Evolutionary conservation across 164 flowering plant genomes (phyloP), one percentile per base, ranked within the genome.

Genomic region (Stephania japonica): DNA sequence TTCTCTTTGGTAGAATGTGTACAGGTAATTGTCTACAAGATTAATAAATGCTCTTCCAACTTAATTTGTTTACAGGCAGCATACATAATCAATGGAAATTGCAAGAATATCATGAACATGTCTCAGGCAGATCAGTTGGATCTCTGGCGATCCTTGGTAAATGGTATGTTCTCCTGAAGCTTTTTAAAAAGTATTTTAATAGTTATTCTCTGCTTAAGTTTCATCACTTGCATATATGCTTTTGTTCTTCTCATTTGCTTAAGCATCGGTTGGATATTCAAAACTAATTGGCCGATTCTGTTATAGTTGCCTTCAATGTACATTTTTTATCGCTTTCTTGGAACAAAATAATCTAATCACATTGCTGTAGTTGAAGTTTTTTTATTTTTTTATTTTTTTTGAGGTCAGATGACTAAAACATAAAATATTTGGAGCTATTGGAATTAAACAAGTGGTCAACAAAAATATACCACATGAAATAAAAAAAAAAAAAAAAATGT

Each of bases 71-170:
- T 65, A 78, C 91, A 96, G 98, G 99, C 98, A 65, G 91, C 92
- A 53, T 92, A 91, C 81, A 88, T 96, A 75, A 85, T 91, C 43
- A 89, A 85, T 83, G 99, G 99, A 47, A 93, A 90, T 84, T 87
- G 95, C 94, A 96, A 93, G 85, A 92, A 88, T 84, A 80, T 93
- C 26, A 93, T 96, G 99, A 90, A 91, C 80, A 91, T 96, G 95
- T 93, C 99, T 26, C 98, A 96, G 72, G 67, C 90, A 75, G 98
- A 96, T 86, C 98, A 93, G 76, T 16, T 77, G 75, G 97, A 91
- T 76, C 90, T 96, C 21, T 93, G 98, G 99, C 84, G 75, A 70
- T 87, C 94, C 72, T 87, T 91, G 41, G 78, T 86, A 75, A 85
- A 88, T 74, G 88, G 99, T 96, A 86, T 69, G 84, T 70, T 18